phyloP scores from a whole-genome alignment of 2,329 filamentous ascomycete species.

The Trichophyton mentagrophytes region DNA sequence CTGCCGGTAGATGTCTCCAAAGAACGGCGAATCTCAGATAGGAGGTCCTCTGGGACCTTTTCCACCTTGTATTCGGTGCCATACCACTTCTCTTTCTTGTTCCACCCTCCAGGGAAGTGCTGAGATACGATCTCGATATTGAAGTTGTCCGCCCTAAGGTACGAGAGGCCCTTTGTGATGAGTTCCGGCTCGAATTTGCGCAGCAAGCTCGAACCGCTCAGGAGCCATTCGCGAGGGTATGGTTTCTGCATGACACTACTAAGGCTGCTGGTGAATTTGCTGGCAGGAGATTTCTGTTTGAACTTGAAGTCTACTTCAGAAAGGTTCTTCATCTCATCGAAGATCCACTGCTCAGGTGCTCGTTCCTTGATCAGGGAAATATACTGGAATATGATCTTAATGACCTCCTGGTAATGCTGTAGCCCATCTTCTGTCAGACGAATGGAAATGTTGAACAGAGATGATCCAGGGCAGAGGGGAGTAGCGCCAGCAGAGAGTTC shows the following conservation, averaged over 20 bases:
- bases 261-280: constrained; percentile 73
- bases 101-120: constrained; percentile 70
- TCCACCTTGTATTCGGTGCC: constrained; percentile 85
- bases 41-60: constrained; percentile 62
- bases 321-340: constrained; percentile 79
- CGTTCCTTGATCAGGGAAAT: constrained; percentile 70
- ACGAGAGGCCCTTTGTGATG: constrained; percentile 61
- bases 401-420: constrained; percentile 67
- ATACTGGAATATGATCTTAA: constrained; percentile 81
- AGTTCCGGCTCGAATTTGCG: constrained; percentile 66
- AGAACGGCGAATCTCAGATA: constrained; percentile 56
- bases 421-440: constrained; percentile 75
- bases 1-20: constrained; percentile 47
- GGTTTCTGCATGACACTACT: constrained; percentile 86
- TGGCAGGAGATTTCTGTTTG: constrained; percentile 81
- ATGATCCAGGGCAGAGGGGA: constrained; percentile 64
- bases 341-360: constrained; percentile 82
- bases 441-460: constrained; percentile 67
- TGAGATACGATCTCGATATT: constrained; percentile 71
- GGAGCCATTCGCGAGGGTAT: constrained; percentile 70
- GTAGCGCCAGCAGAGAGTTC: constrained; percentile 65
- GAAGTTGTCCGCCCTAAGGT: constrained; percentile 78
- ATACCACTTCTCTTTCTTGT: constrained; percentile 91
- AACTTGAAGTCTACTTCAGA: constrained; percentile 92
- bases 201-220: constrained; percentile 66